Conservation (phyloP, 768 basidiomycete species). For the Podaxis sp. region DNA sequence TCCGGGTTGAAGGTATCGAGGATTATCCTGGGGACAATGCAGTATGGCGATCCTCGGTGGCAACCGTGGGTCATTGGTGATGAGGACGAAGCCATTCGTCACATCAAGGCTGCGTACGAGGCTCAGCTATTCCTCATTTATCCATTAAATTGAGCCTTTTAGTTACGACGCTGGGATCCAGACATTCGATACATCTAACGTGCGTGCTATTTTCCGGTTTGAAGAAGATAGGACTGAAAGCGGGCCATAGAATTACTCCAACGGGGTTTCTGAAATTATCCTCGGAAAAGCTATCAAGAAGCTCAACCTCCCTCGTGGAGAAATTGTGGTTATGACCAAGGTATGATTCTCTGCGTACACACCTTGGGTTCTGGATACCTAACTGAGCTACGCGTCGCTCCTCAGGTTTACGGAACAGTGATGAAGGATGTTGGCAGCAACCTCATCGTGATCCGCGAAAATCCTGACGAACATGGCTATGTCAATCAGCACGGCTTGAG, state of each 20-base stretch:
- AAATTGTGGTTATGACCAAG: constrained; percentile 80
- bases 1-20: constrained; percentile 64
- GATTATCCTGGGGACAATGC: constrained; percentile 64
- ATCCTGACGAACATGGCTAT: constrained; percentile 43
- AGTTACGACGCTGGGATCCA: constrained; percentile 65
- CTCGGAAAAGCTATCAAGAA: constrained; percentile 73
- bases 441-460: constrained; percentile 12
- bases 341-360: constrained; percentile 25
- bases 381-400: constrained; percentile 7
- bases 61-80: constrained; percentile 45
- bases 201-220: constrained; percentile 14
- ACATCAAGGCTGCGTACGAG: constrained; percentile 47
- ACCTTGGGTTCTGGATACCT: background rate
- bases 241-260: constrained; percentile 51
- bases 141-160: background rate
- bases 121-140: background rate
- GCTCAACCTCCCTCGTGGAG: constrained; percentile 64
- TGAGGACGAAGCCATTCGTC: constrained; percentile 44
- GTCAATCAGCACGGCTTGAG: constrained; percentile 51
- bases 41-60: constrained; percentile 55
- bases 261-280: constrained; percentile 63
- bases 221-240: constrained; percentile 1
- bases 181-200: constrained; percentile 59
- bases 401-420: constrained; percentile 38
- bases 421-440: constrained; percentile 20